These are phyloP conservation scores for Hyaloperonospora brassicae DNA, from an alignment of 352 stramenopile species.

Conservation along the genomic window DNA sequence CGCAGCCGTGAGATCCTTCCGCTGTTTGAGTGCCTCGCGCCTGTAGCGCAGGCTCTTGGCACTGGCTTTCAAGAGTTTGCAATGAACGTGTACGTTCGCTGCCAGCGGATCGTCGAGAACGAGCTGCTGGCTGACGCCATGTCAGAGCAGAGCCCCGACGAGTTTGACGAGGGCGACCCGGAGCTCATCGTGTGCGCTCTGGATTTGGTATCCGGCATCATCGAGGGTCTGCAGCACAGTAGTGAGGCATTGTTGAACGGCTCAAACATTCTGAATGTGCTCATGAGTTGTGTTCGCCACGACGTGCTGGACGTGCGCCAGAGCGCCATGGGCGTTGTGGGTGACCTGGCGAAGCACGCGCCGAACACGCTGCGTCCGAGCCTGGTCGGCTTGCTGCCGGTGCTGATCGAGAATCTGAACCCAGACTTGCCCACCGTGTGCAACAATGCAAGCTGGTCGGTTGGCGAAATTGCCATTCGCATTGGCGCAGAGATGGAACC, in stretches of 20 bases:
- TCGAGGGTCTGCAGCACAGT: slow-evolving; percentile 72
- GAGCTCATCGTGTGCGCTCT: slow-evolving; percentile 87
- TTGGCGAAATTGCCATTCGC: slow-evolving; percentile 84
- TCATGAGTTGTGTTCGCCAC: slow-evolving; percentile 82
- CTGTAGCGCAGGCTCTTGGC: slow-evolving; percentile 74
- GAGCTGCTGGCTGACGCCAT: slow-evolving; percentile 77
- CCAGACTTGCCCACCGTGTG: slow-evolving; percentile 83
- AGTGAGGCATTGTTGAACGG: slow-evolving; percentile 67
- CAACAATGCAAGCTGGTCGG: slow-evolving; percentile 90
- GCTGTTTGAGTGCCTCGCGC: slow-evolving; percentile 86
- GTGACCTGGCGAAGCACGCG: slow-evolving; percentile 83
- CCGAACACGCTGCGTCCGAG: slow-evolving; percentile 61
- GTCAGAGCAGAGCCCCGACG: slow-evolving; percentile 63
- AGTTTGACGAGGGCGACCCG: slow-evolving; percentile 80
- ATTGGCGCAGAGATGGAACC: slow-evolving; percentile 80
- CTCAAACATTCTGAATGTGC: slow-evolving; percentile 84
- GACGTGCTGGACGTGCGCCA: slow-evolving; percentile 85
- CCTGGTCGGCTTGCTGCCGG: slow-evolving; percentile 65
- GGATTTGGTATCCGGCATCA: slow-evolving; percentile 85
- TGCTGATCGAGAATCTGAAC: slow-evolving; percentile 86
- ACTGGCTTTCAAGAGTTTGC: slow-evolving; percentile 86
- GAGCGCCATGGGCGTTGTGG: slow-evolving; percentile 84
- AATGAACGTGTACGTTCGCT: slow-evolving; percentile 71
- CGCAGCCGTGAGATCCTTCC: slow-evolving; percentile 75
- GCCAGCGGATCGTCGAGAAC: slow-evolving; percentile 76